These are phyloP conservation scores for Exidia glandulosa DNA, from an alignment of 768 basidiomycete genomes.

Conservation along the genomic window DNA sequence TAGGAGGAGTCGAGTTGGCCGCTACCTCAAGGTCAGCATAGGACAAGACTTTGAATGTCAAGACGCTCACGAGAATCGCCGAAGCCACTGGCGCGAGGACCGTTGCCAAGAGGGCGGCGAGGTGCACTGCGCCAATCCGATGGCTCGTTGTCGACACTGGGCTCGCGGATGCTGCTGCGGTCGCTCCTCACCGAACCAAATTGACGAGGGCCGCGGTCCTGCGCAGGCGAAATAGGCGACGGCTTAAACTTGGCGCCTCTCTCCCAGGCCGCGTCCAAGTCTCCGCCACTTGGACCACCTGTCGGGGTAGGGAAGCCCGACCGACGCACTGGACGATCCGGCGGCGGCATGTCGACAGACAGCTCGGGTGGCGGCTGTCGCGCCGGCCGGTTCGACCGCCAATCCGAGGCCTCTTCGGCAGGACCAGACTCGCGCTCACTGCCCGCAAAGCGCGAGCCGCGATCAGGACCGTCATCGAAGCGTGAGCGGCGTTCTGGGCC, in stretches of 20 bases:
- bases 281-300: conserved; percentile 35
- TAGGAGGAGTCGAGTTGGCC: conserved; percentile 63
- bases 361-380: neutral
- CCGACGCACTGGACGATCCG: neutral
- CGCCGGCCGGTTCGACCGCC: neutral
- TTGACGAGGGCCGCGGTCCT: neutral
- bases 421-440: conserved; percentile 12
- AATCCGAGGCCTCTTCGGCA: neutral
- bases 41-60: neutral
- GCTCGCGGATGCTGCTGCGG: neutral
- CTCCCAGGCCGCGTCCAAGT: conserved; percentile 69
- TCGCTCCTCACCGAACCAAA: neutral
- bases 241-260: conserved; percentile 69
- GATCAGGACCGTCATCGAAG: conserved; percentile 4
- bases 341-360: neutral
- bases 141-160: conserved; percentile 6
- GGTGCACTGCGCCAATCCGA: conserved; percentile 55
- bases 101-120: conserved; percentile 9
- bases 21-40: conserved; percentile 28
- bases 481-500: neutral
- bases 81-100: conserved; percentile 4
- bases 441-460: conserved; percentile 6
- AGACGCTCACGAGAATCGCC: conserved; percentile 44
- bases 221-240: conserved; percentile 7
- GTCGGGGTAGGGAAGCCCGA: neutral